phyloP scores from a whole-genome alignment of 108 stramenopile genomes.

The Cyclotella atomus region DNA sequence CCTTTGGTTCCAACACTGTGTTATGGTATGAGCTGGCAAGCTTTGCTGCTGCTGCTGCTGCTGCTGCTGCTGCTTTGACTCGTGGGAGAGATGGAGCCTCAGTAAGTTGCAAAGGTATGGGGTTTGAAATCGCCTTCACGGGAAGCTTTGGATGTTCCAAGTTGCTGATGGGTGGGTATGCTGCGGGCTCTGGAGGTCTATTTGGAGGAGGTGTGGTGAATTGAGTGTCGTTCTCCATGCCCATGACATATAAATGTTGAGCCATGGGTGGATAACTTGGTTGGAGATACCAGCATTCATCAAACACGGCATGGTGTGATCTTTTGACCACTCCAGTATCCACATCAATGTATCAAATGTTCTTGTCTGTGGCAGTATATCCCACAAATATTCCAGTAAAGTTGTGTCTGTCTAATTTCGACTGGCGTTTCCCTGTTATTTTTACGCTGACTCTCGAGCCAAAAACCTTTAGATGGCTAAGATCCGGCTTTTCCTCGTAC shows the following conservation, averaged over 20 bases:
- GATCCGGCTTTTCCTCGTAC: not conserved
- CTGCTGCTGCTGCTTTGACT: no score
- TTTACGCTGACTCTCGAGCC: conserved; percentile 14
- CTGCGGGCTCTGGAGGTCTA: not conserved
- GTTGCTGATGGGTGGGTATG: not conserved
- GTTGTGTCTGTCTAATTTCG: not conserved
- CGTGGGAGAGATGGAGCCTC: no score
- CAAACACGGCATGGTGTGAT: conserved; percentile 20
- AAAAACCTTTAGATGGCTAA: not conserved
- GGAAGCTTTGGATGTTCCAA: not conserved
- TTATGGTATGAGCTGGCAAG: not conserved
- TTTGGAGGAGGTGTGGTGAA: not conserved
- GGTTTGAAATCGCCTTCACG: no score
- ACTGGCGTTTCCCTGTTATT: not conserved
- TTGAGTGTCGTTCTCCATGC: not conserved
- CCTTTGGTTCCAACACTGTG: not conserved
- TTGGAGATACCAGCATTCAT: conserved; percentile 27
- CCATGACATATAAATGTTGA: conserved; percentile 13
- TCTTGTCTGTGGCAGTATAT: conserved; percentile 7
- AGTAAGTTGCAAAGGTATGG: no score
- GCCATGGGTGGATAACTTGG: conserved; percentile 9
- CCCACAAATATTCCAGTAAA: conserved; percentile 6
- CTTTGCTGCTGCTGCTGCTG: not conserved
- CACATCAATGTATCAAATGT: conserved; percentile 9
- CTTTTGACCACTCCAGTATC: conserved; percentile 5